Evolutionary conservation across 306 rosid species (phyloP).

Genomic region (Dalbergia oliveri): DNA sequence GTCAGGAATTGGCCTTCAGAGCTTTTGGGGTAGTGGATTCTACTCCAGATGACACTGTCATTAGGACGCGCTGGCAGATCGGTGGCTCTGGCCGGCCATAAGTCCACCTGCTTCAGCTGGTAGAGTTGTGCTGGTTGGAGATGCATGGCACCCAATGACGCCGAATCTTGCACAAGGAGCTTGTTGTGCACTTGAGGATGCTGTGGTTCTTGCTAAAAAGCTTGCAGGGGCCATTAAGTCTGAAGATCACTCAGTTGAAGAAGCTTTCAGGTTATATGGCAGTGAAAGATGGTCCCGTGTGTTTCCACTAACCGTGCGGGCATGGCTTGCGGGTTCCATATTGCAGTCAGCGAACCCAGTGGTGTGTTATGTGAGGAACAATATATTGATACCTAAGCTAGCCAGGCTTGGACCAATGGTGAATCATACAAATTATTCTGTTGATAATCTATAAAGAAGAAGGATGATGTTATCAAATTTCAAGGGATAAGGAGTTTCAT

Average conservation of each 20-base stretch:
- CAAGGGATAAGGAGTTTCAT: constrained; percentile 5
- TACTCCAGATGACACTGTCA: constrained; percentile 73
- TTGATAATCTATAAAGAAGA: constrained; percentile 52
- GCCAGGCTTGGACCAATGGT: constrained; percentile 72
- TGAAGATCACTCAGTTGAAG: constrained; percentile 56
- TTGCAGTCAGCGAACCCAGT: constrained; percentile 84
- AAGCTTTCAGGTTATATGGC: constrained; percentile 70
- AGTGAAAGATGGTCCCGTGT: constrained; percentile 80
- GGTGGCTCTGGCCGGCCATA: constrained; percentile 88
- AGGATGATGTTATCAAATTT: not conserved
- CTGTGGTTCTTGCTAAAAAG: constrained; percentile 70
- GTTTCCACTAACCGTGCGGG: constrained; percentile 78
- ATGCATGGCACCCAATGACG: constrained; percentile 99
- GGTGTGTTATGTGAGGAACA: constrained; percentile 75
- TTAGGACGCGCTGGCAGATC: constrained; percentile 73
- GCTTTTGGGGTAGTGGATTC: constrained; percentile 62
- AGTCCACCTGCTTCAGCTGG: constrained; percentile 77
- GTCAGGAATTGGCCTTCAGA: constrained; percentile 72
- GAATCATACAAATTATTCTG: constrained; percentile 81
- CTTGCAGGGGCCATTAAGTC: constrained; percentile 72
- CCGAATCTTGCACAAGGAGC: constrained; percentile 99
- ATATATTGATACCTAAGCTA: constrained; percentile 79
- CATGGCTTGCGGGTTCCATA: constrained; percentile 74
- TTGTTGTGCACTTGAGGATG: constrained; percentile 92
- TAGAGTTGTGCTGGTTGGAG: constrained; percentile 82